Evolutionary conservation across 192 early-diverging fungal genomes (phyloP).

Genomic region (Umbelopsis ramanniana): DNA sequence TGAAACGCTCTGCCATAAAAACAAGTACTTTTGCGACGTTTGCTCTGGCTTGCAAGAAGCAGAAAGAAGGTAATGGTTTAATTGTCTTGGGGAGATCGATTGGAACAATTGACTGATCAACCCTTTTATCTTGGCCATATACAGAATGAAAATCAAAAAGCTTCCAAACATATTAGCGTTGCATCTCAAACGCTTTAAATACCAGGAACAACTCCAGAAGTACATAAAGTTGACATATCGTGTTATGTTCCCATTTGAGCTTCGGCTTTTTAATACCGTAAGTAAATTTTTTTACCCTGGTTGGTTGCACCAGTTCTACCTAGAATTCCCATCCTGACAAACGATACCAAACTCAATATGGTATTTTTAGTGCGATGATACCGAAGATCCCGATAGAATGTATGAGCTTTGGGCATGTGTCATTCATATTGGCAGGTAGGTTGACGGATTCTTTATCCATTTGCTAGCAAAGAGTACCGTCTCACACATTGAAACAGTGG

Average conservation of each 20-base stretch:
- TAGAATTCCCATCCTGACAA: background rate
- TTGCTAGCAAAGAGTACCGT: too few relatives aligned
- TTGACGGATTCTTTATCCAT: too few relatives aligned
- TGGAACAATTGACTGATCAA: background rate
- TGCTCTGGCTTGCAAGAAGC: conserved; percentile 97
- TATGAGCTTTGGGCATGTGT: conserved; percentile 91
- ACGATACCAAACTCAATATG: background rate
- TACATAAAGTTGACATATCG: conserved; percentile 95
- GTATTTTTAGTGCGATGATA: conserved; percentile 68
- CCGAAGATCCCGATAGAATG: conserved; percentile 81
- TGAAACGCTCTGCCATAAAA: conserved; percentile 93
- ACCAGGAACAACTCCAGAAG: conserved; percentile 87
- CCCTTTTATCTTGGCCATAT: background rate
- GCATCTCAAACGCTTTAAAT: conserved; percentile 98
- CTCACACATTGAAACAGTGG: conserved; percentile 57
- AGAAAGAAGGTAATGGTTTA: conserved; percentile 71
- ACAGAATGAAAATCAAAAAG: conserved; percentile 92
- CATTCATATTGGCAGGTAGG: conserved; percentile 90
- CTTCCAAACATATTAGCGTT: conserved; percentile 94
- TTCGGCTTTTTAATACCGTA: conserved; percentile 93
- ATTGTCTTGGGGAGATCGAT: background rate
- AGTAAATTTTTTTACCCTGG: background rate
- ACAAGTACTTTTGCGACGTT: conserved; percentile 98
- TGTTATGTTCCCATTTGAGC: conserved; percentile 92
- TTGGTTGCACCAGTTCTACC: background rate